phyloP scores from a whole-genome alignment of 2,329 filamentous ascomycete species.

The Arthrinium puccinioides region DNA sequence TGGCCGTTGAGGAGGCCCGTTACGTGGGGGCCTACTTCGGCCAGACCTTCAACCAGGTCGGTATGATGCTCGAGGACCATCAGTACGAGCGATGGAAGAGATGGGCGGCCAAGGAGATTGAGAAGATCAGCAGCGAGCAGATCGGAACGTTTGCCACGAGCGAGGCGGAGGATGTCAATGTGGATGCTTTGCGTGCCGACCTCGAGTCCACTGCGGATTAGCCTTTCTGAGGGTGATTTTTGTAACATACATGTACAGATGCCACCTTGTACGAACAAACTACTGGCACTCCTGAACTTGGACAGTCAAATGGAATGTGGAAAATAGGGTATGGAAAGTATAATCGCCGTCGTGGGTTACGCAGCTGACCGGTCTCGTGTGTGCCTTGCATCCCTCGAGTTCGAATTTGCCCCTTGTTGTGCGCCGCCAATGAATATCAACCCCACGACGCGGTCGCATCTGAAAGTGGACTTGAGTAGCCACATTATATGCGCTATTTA shows the following conservation, averaged over 20 bases:
- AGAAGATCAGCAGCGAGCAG: constrained; percentile 14
- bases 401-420: too few species aligned
- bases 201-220: constrained; percentile 1
- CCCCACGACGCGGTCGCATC: too few species aligned
- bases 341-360: too few species aligned
- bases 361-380: too few species aligned
- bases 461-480: too few species aligned
- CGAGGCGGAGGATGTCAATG: constrained; percentile 1
- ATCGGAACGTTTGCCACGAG: constrained; percentile 15
- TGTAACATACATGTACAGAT: constrained; percentile 3
- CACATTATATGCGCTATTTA: too few species aligned
- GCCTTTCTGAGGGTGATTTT: not conserved
- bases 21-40: constrained; percentile 86
- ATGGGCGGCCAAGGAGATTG: constrained; percentile 21
- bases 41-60: constrained; percentile 64
- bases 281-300: too few species aligned
- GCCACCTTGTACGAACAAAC: not conserved
- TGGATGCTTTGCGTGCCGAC: constrained; percentile 5
- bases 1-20: constrained; percentile 82
- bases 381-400: too few species aligned
- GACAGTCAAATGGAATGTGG: too few species aligned
- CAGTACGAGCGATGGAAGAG: constrained; percentile 77
- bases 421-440: too few species aligned
- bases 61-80: constrained; percentile 74
- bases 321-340: too few species aligned